Base-by-base conservation (phyloP, 306 rosid genomes). In the Quercus bicolor region DNA sequence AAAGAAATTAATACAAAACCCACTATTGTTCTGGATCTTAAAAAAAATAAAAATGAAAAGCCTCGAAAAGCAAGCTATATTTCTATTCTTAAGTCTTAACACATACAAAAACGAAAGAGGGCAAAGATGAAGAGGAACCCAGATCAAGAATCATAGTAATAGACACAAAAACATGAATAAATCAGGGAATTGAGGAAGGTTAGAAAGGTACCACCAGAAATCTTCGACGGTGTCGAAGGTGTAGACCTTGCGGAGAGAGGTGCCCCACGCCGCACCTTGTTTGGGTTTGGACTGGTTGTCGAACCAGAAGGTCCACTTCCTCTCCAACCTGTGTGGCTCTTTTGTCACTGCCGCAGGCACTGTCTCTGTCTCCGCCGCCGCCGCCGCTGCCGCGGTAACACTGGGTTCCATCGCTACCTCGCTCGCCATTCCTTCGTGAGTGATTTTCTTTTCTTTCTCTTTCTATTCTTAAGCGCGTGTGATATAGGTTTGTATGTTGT, bases 231-330 rank as follows among this genome's bases (percentile, higher is more conserved):
- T 92, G 3, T 95, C 99, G 48, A 95, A 95, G 79, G 94, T 78
- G 86, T 91, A 90, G 70, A 86, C 87, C 18, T 87, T 85, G 73
- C 93, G 95, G 18, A 95, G 96, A 74, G 93, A 78, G 77, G 91
- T 60, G 43, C 99, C 99, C 99, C 99, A 95, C 40, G 88, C 96
- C 40, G 94, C 91, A 56, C 96, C 99, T 86, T 90, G 97, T 82
- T 95, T 95, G 31, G 97, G 89, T 78, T 88, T 91, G 2, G 98
- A 88, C 70, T 86, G 93, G 76, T 93, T 93, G 72, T 93, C 99
- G 83, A 85, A 93, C 99, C 99, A 96, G 83, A 96, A 93, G 6
- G 97, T 85, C 99, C 99, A 96, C 69, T 88, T 91, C 31, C 93
- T 89, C 84, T 96, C 99, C 45, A 96, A 84, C 62, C 75, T 90